phyloP scores from a whole-genome alignment of 2,329 filamentous ascomycete species.

The Coniochaeta sp. region DNA sequence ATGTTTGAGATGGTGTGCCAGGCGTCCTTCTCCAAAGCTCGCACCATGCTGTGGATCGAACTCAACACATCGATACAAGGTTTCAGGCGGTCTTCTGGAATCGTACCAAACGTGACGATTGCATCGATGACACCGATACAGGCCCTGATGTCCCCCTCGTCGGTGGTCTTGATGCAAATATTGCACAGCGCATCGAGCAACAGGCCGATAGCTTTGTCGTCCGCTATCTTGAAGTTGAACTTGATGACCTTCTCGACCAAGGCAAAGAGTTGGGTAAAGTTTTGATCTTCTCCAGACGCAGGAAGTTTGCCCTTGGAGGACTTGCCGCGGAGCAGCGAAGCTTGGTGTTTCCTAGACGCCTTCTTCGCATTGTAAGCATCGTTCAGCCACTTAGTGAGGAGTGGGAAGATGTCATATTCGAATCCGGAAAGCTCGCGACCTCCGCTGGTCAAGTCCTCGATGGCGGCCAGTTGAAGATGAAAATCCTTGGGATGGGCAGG shows the following conservation, averaged over 20 bases:
- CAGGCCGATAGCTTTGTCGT: slow-evolving; percentile 50
- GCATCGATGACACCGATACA: slow-evolving; percentile 63
- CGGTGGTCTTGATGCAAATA: slow-evolving; percentile 62
- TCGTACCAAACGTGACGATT: slow-evolving; percentile 63
- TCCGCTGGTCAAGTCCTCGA: slow-evolving; percentile 52
- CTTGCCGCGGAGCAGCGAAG: slow-evolving; percentile 30
- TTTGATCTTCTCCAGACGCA: slow-evolving; percentile 47
- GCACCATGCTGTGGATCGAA: slow-evolving; percentile 62
- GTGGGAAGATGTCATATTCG: slow-evolving; percentile 57
- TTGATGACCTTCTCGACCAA: slow-evolving; percentile 64
- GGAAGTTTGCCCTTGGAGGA: slow-evolving; percentile 30
- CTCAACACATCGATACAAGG: slow-evolving; percentile 64
- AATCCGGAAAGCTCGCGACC: slow-evolving; percentile 59
- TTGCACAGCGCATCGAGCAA: slow-evolving; percentile 55
- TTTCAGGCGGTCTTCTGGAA: slow-evolving; percentile 55
- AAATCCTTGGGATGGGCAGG: slow-evolving; percentile 54
- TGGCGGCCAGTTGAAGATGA: slow-evolving; percentile 54
- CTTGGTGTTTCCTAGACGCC: slow-evolving; percentile 38
- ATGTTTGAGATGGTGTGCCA: slow-evolving; percentile 67
- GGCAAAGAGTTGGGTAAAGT: slow-evolving; percentile 55
- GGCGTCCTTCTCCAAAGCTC: slow-evolving; percentile 50
- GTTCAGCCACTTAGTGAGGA: slow-evolving; percentile 54
- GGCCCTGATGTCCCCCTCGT: slow-evolving; percentile 55
- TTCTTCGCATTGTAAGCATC: slow-evolving; percentile 46
- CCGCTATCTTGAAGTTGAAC: slow-evolving; percentile 64